Evolutionary conservation across 257 asterid genomes (phyloP).

Genomic region (Solanum virginianum): DNA sequence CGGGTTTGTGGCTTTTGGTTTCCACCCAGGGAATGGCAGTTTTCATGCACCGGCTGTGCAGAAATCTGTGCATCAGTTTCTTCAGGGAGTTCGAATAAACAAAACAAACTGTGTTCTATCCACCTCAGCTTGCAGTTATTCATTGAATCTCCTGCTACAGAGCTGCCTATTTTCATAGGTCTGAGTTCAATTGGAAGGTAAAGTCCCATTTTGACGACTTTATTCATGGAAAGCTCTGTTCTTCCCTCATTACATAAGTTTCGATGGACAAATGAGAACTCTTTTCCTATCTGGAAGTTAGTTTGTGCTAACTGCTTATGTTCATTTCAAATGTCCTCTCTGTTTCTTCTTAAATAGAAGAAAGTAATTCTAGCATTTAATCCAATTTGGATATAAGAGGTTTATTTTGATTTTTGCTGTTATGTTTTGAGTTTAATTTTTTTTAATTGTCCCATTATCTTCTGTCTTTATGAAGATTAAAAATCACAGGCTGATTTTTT

Average conservation of each 20-base stretch:
- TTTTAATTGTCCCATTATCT: not conserved
- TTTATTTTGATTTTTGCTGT: not conserved
- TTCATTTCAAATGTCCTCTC: not conserved
- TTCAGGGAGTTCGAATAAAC: conserved; percentile 14
- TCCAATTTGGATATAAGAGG: not conserved
- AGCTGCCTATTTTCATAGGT: conserved; percentile 61
- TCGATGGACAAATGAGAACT: not conserved
- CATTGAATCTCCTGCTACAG: conserved; percentile 28
- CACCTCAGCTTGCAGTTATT: conserved; percentile 43
- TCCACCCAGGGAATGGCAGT: conserved; percentile 81
- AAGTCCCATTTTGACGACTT: conserved; percentile 14
- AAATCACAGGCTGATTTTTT: not conserved
- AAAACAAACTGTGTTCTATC: conserved; percentile 38
- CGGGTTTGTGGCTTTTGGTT: conserved; percentile 94
- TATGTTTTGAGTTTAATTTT: not conserved
- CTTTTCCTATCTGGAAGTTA: not conserved
- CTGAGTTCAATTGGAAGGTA: conserved; percentile 89
- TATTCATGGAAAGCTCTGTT: not conserved
- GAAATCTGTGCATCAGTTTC: conserved; percentile 34
- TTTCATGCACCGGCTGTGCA: conserved; percentile 69
- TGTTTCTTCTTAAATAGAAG: not conserved
- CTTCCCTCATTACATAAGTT: not conserved
- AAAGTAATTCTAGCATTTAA: not conserved
- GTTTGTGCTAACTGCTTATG: not conserved
- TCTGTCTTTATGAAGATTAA: not conserved